Evolutionary conservation across 2,329 filamentous ascomycete genomes (phyloP), one percentile per base, ranked within the genome.

Genomic region (Calonectria henricotiae): DNA sequence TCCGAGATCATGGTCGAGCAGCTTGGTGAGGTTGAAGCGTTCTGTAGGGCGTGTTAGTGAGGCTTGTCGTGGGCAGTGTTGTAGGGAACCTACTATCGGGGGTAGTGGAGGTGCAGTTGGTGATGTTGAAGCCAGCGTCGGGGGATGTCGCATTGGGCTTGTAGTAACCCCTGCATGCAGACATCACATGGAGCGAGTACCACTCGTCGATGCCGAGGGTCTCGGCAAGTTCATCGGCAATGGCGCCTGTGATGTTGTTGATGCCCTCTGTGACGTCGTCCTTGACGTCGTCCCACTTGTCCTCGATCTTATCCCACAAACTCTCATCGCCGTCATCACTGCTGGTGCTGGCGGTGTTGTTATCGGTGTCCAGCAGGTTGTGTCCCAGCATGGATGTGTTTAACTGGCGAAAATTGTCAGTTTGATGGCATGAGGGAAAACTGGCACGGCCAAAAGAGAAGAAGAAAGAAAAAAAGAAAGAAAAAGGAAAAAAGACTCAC

Each of bases 121-220:
- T 85, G 20, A 83, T 79, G 69, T 86, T 86, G 69, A 83, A 81
- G 69, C 80, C 81, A 15, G 82, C 78, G 30, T 76, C 75, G 3
- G 78, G 73, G 9, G 67, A 78, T 4, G 85, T 85, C 1, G 82
- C 80, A 64, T 86, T 86, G 35, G 85, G 85, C 46, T 81, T 80
- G 71, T 83, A 88, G 73, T 82, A 73, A 55, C 86, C 86, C 74
- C 86, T 79, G 76, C 86, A 88, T 4, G 81, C 77, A 44, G 82
- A 81, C 84, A 86, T 85, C 74, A 88, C 73, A 72, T 88, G 86
- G 35, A 88, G 70, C 17, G 85, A 87, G 74, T 88, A 88, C 86
- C 86, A 88, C 70, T 88, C 80, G 1, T 83, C 82, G 66, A 88
- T 83, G 27, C 86, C 85, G 32, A 88, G 78, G n/a, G 82, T 79